These are phyloP conservation scores for Naganishia albida DNA, from an alignment of 1,284 basidiomycete genomes.

Conservation along the genomic window DNA sequence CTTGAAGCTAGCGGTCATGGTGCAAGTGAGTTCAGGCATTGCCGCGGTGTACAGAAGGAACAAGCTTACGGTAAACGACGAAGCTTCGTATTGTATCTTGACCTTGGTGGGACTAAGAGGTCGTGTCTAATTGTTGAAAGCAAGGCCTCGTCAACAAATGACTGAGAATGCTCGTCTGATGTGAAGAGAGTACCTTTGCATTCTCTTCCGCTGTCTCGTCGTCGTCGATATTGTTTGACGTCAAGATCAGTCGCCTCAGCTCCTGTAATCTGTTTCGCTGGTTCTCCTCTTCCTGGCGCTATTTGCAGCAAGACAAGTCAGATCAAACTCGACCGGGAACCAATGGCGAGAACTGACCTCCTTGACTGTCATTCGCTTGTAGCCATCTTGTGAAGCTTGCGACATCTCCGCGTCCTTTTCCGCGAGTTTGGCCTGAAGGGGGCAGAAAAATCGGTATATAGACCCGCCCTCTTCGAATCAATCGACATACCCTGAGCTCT, in stretches of 20 bases:
- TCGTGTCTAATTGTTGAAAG: constrained; percentile 57
- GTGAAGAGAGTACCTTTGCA: constrained; percentile 10
- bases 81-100: constrained; percentile 35
- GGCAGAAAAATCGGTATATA: not conserved
- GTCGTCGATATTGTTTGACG: constrained; percentile 75
- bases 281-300: constrained; percentile 63
- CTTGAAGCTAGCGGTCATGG: constrained; percentile 64
- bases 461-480: constrained; percentile 4
- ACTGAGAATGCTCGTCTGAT: constrained; percentile 14
- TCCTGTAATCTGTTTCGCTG: constrained; percentile 78
- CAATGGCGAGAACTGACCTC: constrained; percentile 60
- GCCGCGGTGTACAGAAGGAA: no score
- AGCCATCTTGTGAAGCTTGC: constrained; percentile 58
- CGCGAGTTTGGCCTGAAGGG: constrained; percentile 42
- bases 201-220: constrained; percentile 46
- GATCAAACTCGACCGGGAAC: constrained; percentile 3
- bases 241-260: constrained; percentile 81
- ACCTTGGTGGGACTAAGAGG: constrained; percentile 77
- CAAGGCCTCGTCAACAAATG: constrained; percentile 6
- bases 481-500: constrained; percentile 58
- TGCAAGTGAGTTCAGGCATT: not conserved
- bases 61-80: constrained; percentile 29
- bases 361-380: constrained; percentile 64
- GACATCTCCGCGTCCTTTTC: constrained; percentile 44
- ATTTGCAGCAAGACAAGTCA: constrained; percentile 59